phyloP scores from a whole-genome alignment of 768 basidiomycete species.

The Sporobolomyces roseus region DNA sequence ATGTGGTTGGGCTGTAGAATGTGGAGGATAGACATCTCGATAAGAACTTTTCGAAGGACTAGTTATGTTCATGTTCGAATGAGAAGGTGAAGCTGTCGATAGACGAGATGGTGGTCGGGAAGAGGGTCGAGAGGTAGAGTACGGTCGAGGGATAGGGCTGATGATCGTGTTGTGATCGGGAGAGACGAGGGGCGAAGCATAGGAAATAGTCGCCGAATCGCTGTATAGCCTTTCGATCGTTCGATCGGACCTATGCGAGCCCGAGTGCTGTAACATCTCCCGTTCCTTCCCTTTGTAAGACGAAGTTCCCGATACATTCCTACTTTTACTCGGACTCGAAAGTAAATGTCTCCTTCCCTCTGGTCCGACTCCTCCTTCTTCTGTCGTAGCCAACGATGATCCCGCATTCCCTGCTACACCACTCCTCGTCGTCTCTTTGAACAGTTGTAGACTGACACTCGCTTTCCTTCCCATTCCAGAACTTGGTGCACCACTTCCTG shows the following conservation, averaged over 20 bases:
- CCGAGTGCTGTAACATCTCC: background rate
- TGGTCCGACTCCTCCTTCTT: background rate
- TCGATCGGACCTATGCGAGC: background rate
- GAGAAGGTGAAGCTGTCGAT: background rate
- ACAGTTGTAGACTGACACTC: slow-evolving; percentile 51
- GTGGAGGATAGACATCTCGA: background rate
- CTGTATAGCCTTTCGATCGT: slow-evolving; percentile 1
- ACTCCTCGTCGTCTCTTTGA: slow-evolving; percentile 47
- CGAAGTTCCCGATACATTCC: slow-evolving; percentile 1
- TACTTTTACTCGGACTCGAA: slow-evolving; percentile 22
- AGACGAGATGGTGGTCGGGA: slow-evolving; percentile 3
- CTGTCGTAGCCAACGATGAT: background rate
- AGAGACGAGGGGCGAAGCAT: slow-evolving; percentile 26
- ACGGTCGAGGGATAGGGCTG: background rate
- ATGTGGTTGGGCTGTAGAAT: too few species aligned
- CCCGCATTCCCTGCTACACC: slow-evolving; percentile 25
- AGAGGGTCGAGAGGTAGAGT: background rate
- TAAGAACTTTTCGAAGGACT: slow-evolving; percentile 9
- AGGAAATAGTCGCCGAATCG: slow-evolving; percentile 7
- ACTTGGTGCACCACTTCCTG: background rate
- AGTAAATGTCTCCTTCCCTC: background rate
- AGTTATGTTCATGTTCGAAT: background rate
- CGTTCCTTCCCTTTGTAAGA: slow-evolving; percentile 39
- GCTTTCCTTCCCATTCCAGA: slow-evolving; percentile 47
- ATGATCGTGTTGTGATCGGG: slow-evolving; percentile 9